These are phyloP conservation scores for Auricularia heimuer DNA, from an alignment of 768 basidiomycete species.

Conservation along the genomic window DNA sequence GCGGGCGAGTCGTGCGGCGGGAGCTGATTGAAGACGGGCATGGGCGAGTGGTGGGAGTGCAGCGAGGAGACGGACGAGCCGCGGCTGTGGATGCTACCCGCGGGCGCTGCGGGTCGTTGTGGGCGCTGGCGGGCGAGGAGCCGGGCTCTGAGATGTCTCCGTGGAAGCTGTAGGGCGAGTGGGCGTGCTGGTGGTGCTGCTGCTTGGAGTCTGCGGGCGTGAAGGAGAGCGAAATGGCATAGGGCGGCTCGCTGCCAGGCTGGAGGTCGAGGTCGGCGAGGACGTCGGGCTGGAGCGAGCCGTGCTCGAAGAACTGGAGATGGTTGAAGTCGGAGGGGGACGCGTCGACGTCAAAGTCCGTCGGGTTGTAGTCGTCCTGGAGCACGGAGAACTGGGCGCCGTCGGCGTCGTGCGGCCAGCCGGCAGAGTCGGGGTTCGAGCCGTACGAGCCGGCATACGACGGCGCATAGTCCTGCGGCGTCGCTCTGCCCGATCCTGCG, in stretches of 20 bases:
- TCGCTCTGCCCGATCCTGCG: not conserved
- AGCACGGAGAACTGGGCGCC: constrained; percentile 16
- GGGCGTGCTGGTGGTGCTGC: constrained; percentile 25
- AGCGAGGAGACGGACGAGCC: constrained; percentile 61
- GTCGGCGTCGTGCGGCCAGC: not conserved
- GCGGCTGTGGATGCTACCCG: constrained; percentile 41
- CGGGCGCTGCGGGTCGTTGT: constrained; percentile 23
- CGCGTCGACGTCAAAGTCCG: constrained; percentile 48
- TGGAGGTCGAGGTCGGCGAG: constrained; percentile 11
- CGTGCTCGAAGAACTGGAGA: constrained; percentile 50
- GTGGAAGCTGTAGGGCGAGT: constrained; percentile 26
- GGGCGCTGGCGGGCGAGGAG: constrained; percentile 39
- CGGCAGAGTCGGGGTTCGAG: not conserved
- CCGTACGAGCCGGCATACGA: not conserved
- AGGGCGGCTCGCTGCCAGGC: not conserved
- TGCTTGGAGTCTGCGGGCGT: constrained; percentile 1
- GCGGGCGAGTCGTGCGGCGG: constrained; percentile 52
- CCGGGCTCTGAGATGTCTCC: constrained; percentile 56
- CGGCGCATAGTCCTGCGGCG: not conserved
- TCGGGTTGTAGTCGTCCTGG: constrained; percentile 56
- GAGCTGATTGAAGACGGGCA: constrained; percentile 38
- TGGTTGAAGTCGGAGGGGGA: constrained; percentile 17
- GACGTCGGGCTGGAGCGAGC: constrained; percentile 30
- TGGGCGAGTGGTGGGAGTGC: constrained; percentile 26
- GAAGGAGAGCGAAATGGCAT: not conserved